Percentiles rank a stretch among this genome's conserved stretches.
Evolutionary conservation across 768 basidiomycete species (phyloP).

Genomic region (Mycena kentingensis): DNA sequence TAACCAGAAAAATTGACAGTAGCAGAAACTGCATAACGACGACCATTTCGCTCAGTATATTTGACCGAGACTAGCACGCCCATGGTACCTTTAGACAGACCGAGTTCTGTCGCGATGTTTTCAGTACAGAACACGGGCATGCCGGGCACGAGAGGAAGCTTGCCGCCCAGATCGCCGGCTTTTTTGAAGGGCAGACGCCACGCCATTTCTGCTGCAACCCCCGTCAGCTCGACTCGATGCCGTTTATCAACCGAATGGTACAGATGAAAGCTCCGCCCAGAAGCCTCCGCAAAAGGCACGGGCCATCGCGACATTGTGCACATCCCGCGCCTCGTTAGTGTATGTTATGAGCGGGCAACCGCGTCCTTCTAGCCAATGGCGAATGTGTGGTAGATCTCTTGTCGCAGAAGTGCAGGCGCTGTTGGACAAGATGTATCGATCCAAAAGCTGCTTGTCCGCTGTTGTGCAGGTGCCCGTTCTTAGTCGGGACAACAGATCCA

Average conservation of each 20-base stretch:
- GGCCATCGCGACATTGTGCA: slow-evolving; percentile 2
- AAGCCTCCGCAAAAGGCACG: slow-evolving; percentile 12
- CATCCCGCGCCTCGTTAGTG: slow-evolving; percentile 10
- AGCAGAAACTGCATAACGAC: slow-evolving; percentile 15
- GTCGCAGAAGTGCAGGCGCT: slow-evolving; percentile 4
- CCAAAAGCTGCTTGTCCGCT: slow-evolving; percentile 14
- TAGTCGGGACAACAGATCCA: slow-evolving; percentile 12
- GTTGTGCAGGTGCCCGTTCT: slow-evolving; percentile 13
- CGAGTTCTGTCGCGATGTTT: slow-evolving; percentile 14
- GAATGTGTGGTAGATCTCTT: slow-evolving; percentile 1
- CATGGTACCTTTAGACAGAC: slow-evolving; percentile 14
- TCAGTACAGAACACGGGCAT: slow-evolving; percentile 16
- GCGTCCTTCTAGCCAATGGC: background rate
- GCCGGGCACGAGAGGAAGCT: slow-evolving; percentile 8
- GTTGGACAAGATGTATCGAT: slow-evolving; percentile 14
- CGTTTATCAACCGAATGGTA: slow-evolving; percentile 6
- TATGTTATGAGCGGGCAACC: slow-evolving; percentile 10
- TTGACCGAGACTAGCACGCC: slow-evolving; percentile 8
- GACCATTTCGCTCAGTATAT: slow-evolving; percentile 4
- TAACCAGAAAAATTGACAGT: slow-evolving; percentile 11
- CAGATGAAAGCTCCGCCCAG: background rate
- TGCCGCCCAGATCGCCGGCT: slow-evolving; percentile 11
- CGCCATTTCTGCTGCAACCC: slow-evolving; percentile 9
- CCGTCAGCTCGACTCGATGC: background rate
- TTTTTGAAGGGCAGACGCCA: slow-evolving; percentile 10